Percentiles rank a stretch among this genome's conserved stretches.
Evolutionary conservation across 345 rosid species (phyloP).

Genomic region (Cardamine chenopodiifolia): DNA sequence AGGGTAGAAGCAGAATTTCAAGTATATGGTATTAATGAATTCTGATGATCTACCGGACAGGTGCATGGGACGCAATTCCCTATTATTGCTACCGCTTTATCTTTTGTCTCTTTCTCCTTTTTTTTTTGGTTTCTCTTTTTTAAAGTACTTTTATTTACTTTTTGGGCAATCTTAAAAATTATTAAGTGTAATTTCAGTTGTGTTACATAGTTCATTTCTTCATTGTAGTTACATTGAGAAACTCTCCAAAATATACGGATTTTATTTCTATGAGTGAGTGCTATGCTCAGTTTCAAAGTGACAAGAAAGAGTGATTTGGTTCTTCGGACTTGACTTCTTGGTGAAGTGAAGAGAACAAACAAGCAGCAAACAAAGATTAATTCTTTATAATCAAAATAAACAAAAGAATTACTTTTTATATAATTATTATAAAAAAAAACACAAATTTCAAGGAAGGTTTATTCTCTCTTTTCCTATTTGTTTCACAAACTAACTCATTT

Average conservation of each 20-base stretch:
- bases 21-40: conserved; percentile 16
- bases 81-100: conserved; percentile 48
- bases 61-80: conserved; percentile 61
- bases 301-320: conserved; percentile 10
- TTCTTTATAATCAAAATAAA: background rate
- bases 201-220: no score
- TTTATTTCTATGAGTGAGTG: background rate
- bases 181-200: background rate
- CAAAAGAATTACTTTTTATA: background rate
- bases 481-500: conserved; percentile 61
- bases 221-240: background rate
- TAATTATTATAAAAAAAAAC: background rate
- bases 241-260: background rate
- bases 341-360: conserved; percentile 18
- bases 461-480: conserved; percentile 46
- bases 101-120: conserved; percentile 2
- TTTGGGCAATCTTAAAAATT: background rate
- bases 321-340: conserved; percentile 23
- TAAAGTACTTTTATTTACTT: background rate
- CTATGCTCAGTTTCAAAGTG: conserved; percentile 4
- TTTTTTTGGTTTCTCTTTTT: background rate
- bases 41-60: conserved; percentile 46
- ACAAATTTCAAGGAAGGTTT: conserved; percentile 12
- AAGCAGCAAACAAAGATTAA: conserved; percentile 29
- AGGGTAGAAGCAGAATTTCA: background rate